Base-by-base conservation (phyloP, 495 filamentous ascomycete species). In the Terfezia claveryi region DNA sequence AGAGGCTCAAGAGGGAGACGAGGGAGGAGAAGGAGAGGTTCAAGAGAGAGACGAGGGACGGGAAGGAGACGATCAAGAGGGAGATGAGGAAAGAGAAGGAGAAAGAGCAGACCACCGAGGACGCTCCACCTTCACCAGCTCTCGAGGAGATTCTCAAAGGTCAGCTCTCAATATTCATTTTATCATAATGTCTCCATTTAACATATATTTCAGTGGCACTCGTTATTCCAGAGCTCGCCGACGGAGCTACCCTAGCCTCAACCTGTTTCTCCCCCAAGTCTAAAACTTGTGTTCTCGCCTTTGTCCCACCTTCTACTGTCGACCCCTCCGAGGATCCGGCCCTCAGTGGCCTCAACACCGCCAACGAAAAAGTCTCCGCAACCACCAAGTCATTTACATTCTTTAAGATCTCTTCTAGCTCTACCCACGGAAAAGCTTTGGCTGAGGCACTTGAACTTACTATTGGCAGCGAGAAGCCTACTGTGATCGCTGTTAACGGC, bases 21-120 rank as follows among this genome's bases (percentile, higher is more conserved):
- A 5, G 44, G 14, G 20, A 49, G 3, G 44, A 49, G 20, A 49
- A 9, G 44, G 44, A n/a, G 44, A 49, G 94, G 0, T 88, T 95
- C 7, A 82, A 71, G 49, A 95, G 80, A 7, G 91, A 80, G 68
- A 93, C 95, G 70, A 78, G 86, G 62, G 95, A 95, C 72, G 86
- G 2, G 38, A 46, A 11, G 16, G 16, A n/a, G n/a, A n/a, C n/a
- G n/a, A n/a, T 11, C 11, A 11, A 93, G 67, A 49, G 44, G 44
- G 8, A 49, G 44, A 10, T 6, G 20, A 49, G 44, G 14, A 10
- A 49, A 9, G 44, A 49, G 20, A 49, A 9, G 44, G 44, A n/a
- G 44, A 49, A n/a, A 49, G 2, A n/a, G 20, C 44, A 49, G 6
- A 49, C 27, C 44, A 49, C 44, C 20, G 44, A 49, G 14, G 44